These are phyloP conservation scores for Sistotremastrum niveocremeum DNA, from an alignment of 768 basidiomycete genomes.

Conservation along the genomic window DNA sequence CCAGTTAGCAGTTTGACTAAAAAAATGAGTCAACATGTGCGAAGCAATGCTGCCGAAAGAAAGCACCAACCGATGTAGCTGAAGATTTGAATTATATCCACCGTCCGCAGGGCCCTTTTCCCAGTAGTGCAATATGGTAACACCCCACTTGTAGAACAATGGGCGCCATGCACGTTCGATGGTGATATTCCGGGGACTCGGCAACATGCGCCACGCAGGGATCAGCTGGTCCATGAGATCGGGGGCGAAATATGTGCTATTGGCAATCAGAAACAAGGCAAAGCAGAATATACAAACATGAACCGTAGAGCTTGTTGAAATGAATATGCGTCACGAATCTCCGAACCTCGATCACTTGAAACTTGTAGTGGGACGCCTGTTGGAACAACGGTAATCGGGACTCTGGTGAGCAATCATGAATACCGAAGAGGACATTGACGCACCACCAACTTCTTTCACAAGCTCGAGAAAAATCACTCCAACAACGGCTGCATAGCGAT, in stretches of 20 bases:
- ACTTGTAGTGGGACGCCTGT: slow-evolving; percentile 21
- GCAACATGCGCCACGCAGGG: slow-evolving; percentile 16
- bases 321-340: slow-evolving; percentile 17
- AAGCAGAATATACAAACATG: not conserved
- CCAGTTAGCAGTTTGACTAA: no score
- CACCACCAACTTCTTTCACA: slow-evolving; percentile 14
- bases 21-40: no score
- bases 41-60: no score
- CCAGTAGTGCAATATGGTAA: slow-evolving; percentile 15
- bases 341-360: slow-evolving; percentile 20
- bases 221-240: slow-evolving; percentile 10
- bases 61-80: no score
- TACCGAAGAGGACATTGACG: not conserved
- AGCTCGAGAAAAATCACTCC: slow-evolving; percentile 17
- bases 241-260: slow-evolving; percentile 12
- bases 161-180: slow-evolving; percentile 19
- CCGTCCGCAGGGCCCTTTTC: not conserved
- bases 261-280: not conserved
- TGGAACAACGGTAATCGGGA: not conserved
- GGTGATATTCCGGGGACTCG: slow-evolving; percentile 17
- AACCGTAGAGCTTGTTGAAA: slow-evolving; percentile 17
- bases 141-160: slow-evolving; percentile 16
- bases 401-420: not conserved
- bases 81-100: no score
- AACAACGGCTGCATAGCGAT: slow-evolving; percentile 12